Base-by-base conservation (phyloP, 192 early-diverging fungal genomes). In the Umbelopsis sp. region DNA sequence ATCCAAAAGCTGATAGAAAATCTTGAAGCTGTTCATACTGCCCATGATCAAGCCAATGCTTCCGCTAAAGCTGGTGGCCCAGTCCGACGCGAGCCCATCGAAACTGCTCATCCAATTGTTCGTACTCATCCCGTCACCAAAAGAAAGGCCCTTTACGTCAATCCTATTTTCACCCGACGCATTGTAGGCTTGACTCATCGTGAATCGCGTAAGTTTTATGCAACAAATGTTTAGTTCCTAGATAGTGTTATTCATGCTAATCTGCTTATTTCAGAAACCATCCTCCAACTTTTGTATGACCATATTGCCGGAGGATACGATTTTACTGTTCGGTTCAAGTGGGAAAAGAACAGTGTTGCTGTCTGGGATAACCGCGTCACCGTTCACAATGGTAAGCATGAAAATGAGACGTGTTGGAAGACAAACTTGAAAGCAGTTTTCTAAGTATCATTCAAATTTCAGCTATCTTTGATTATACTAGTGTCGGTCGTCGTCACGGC, bases 101-200 rank as follows among this genome's bases (percentile, higher is more conserved):
- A 76, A 61, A 50, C 70, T n/a, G 64, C 41, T 0, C 81, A 85
- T 22, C 85, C 84, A 21, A 66, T 81, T 18, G 68, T 92, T 33
- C 83, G 90, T 33, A 90, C 89, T 9, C 89, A 91, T 66, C 90
- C 90, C 21, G 83, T 90, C 46, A 91, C 90, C 2, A 86, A 88
- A 15, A 86, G 86, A 85, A 91, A 90, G 67, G 77, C 84, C 21
- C 71, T 92, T 22, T 91, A 70, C 72, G 87, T 88, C 52, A 91
- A 92, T 74, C 77, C 79, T 35, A 81, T 74, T 15, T 91, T 90
- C 70, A 89, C 88, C 8, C 80, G 82, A 10, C 80, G 78, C 33
- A 89, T 92, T 71, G 78, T 79, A 12, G 78, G 77, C 12, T 71
- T 89, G 25, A 76, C 76, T 1, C 72, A 79, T 16, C 67, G 65